Percentiles rank a stretch among this genome's conserved stretches.
Evolutionary conservation across 768 basidiomycete genomes (phyloP).

Genomic region (Russula vinacea): DNA sequence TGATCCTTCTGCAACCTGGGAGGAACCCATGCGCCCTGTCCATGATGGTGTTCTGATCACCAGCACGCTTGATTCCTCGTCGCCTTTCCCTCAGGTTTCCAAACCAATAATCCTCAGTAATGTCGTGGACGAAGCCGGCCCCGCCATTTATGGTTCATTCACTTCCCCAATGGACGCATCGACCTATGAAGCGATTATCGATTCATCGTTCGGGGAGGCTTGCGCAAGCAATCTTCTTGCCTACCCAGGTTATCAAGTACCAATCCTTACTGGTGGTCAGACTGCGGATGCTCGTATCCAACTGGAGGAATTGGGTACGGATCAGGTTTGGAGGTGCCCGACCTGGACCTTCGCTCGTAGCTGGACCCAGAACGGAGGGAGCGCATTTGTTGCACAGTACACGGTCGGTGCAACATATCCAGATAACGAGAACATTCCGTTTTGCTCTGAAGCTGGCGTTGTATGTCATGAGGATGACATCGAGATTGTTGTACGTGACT

Average conservation of each 20-base stretch:
- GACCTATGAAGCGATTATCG: slow-evolving; percentile 42
- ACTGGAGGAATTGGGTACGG: slow-evolving; percentile 59
- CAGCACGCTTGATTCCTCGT: slow-evolving; percentile 58
- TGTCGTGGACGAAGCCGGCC: slow-evolving; percentile 67
- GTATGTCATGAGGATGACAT: slow-evolving; percentile 86
- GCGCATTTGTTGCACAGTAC: slow-evolving; percentile 65
- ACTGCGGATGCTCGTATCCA: slow-evolving; percentile 53
- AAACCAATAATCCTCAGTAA: slow-evolving; percentile 73
- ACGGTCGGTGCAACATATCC: slow-evolving; percentile 69
- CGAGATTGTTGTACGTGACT: slow-evolving; percentile 59
- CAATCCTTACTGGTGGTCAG: slow-evolving; percentile 34
- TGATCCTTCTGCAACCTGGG: slow-evolving; percentile 51
- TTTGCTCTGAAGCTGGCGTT: slow-evolving; percentile 53
- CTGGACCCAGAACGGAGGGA: slow-evolving; percentile 63
- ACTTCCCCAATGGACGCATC: slow-evolving; percentile 40
- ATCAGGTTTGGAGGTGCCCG: slow-evolving; percentile 67
- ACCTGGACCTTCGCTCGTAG: slow-evolving; percentile 67
- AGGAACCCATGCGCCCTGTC: slow-evolving; percentile 63
- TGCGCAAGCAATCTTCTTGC: slow-evolving; percentile 45
- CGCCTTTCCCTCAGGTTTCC: slow-evolving; percentile 54
- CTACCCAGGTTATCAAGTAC: slow-evolving; percentile 48
- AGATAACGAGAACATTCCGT: slow-evolving; percentile 52
- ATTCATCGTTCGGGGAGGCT: slow-evolving; percentile 45
- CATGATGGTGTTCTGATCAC: slow-evolving; percentile 68
- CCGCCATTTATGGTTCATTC: slow-evolving; percentile 52